Evolutionary conservation across 257 asterid genomes (phyloP), one percentile per base, ranked within the genome.

Genomic region (Paraleonurus japonicus): DNA sequence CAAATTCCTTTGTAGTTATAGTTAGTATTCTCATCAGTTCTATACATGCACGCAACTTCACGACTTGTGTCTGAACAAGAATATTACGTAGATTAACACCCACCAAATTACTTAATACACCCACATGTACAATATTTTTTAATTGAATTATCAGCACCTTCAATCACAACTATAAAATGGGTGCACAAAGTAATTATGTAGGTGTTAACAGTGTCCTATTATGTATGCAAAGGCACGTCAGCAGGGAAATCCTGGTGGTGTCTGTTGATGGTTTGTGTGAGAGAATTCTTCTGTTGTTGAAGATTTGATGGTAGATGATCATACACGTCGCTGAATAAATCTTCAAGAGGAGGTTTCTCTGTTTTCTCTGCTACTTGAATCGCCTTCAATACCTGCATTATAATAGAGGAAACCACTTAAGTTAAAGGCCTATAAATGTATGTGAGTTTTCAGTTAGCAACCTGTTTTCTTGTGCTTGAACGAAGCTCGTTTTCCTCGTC

Each of bases 281-380:
- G 85, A 24, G 77, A 80, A 65, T 20, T 84, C 82, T 91, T 89
- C 75, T 94, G 98, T 28, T 94, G 89, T 20, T 33, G 78, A 19
- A 94, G 90, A 75, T 87, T 91, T 26, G 35, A 48, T 3, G 98
- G 96, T 39, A 39, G 8, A 22, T 68, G 20, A 17, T 86, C 87
- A 37, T 94, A 94, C 22, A 93, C 98, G 55, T 93, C 97, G 2
- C 74, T 81, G 73, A 93, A 93, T 64, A 93, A 23, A 4, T 86
- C 87, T 37, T 61, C 66, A 8, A 94, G 74, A 5, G 75, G 61
- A 51, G 96, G 93, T 70, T 94, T 94, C 73, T 86, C 86, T 9
- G 19, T 63, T 57, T 79, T 83, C 11, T 83, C 97, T 5, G 98
- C 98, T 33, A 12, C 76, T 79, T 89, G 97, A 78, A 94, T 84